These are phyloP conservation scores for Metschnikowia gruessii DNA, from an alignment of 805 yeast species.

Conservation along the genomic window DNA sequence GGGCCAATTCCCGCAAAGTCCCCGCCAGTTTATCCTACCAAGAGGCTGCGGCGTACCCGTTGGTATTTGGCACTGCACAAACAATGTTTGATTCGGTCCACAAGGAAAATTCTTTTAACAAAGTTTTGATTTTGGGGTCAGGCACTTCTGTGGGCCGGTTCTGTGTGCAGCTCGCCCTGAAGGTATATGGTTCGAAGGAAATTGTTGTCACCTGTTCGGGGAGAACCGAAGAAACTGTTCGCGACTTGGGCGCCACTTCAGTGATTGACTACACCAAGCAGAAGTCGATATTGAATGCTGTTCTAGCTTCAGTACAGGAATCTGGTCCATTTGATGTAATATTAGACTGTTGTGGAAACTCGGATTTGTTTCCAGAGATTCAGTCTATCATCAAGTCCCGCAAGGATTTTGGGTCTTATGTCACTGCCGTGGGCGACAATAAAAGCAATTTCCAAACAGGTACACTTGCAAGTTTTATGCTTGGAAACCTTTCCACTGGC, in stretches of 20 bases:
- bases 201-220: constrained; percentile 59
- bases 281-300: constrained; percentile 28
- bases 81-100: constrained; percentile 29
- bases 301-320: constrained; percentile 32
- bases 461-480: neutral
- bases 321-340: constrained; percentile 53
- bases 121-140: constrained; percentile 68
- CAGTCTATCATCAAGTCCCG: constrained; percentile 44
- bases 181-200: constrained; percentile 38
- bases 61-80: constrained; percentile 63
- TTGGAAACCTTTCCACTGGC: constrained; percentile 1
- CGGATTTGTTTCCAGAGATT: constrained; percentile 45
- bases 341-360: constrained; percentile 63
- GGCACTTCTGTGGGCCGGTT: constrained; percentile 66
- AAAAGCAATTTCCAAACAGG: constrained; percentile 32
- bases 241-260: constrained; percentile 53
- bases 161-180: constrained; percentile 55
- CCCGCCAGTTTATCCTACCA: constrained; percentile 41
- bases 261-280: constrained; percentile 57
- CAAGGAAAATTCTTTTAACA: constrained; percentile 41
- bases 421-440: constrained; percentile 57
- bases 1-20: constrained; percentile 45
- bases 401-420: constrained; percentile 41
- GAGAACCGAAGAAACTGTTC: constrained; percentile 43
- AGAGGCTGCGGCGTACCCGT: constrained; percentile 65